Evolutionary conservation across 2,329 filamentous ascomycete species (phyloP).

Genomic region (Tricladium varicosporioides): DNA sequence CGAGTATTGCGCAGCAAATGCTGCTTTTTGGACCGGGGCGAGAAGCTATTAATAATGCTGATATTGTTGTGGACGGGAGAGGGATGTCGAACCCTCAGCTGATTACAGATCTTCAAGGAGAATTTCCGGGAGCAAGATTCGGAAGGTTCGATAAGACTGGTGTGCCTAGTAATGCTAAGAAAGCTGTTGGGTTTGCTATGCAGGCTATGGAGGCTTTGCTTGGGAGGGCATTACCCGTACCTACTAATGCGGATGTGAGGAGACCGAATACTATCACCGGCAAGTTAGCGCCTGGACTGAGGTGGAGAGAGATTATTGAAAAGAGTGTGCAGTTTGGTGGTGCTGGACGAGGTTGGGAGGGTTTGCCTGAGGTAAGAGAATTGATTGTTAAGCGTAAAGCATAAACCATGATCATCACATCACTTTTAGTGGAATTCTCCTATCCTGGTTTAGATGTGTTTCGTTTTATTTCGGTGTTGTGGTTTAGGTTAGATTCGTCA

Average conservation of each 20-base stretch:
- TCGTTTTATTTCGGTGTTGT: no score
- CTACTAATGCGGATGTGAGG: conserved; percentile 33
- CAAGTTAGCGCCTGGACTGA: conserved; percentile 31
- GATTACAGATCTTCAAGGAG: conserved; percentile 29
- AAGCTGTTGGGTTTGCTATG: conserved; percentile 36
- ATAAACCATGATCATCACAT: no score
- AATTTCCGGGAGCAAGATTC: conserved; percentile 31
- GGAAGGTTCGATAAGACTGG: conserved; percentile 33
- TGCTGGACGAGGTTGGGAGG: conserved; percentile 33
- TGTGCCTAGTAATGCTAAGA: conserved; percentile 34
- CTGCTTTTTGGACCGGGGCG: conserved; percentile 31
- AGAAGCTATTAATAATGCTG: conserved; percentile 30
- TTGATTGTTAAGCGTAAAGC: conserved; percentile 30
- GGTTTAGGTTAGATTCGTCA: no score
- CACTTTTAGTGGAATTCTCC: no score
- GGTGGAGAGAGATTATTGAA: conserved; percentile 34
- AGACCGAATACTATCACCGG: conserved; percentile 35
- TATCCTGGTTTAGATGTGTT: no score
- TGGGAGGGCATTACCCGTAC: conserved; percentile 32
- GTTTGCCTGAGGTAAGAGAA: conserved; percentile 33
- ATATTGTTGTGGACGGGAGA: conserved; percentile 32
- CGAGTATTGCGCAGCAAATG: conserved; percentile 33
- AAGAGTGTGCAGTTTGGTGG: conserved; percentile 34
- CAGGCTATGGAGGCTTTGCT: conserved; percentile 36
- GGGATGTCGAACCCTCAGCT: conserved; percentile 32